Conservation (phyloP, 2,329 filamentous ascomycete species). For the Hypoxylon sp. region DNA sequence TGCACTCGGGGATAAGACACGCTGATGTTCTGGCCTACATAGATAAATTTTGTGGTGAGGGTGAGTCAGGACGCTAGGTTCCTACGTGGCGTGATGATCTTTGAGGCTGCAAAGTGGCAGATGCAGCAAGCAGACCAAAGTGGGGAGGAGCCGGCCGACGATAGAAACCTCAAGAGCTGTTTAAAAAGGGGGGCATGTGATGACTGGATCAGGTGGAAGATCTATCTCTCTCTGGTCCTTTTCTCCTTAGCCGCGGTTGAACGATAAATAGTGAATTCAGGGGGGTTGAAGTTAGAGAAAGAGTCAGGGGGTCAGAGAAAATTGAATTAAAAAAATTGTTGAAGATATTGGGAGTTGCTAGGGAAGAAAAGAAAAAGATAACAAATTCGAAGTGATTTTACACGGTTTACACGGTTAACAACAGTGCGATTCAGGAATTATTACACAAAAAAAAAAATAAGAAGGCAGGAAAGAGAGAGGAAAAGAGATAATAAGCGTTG, state of each 20-base stretch:
- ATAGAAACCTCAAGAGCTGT: slow-evolving; percentile 16
- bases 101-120: slow-evolving; percentile 24
- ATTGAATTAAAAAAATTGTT: slow-evolving; percentile 4
- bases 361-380: not conserved
- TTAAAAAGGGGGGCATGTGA: slow-evolving; percentile 22
- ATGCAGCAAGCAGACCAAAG: slow-evolving; percentile 27
- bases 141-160: slow-evolving; percentile 22
- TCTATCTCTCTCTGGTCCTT: slow-evolving; percentile 5
- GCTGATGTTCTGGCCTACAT: slow-evolving; percentile 14
- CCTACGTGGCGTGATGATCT: slow-evolving; percentile 38
- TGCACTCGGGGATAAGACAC: slow-evolving; percentile 26
- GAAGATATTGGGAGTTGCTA: not conserved
- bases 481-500: slow-evolving; percentile 21
- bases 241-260: slow-evolving; percentile 19
- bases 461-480: not conserved
- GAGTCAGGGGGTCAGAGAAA: slow-evolving; percentile 18
- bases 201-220: slow-evolving; percentile 30
- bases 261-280: slow-evolving; percentile 32
- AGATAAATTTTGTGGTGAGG: slow-evolving; percentile 11
- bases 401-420: too few relatives aligned
- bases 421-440: not conserved
- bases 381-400: not conserved
- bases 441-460: slow-evolving; percentile 11
- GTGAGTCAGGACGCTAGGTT: slow-evolving; percentile 39
- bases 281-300: slow-evolving; percentile 29